Conservation (phyloP, 352 stramenopile species). For the Pythium rishiriense region DNA sequence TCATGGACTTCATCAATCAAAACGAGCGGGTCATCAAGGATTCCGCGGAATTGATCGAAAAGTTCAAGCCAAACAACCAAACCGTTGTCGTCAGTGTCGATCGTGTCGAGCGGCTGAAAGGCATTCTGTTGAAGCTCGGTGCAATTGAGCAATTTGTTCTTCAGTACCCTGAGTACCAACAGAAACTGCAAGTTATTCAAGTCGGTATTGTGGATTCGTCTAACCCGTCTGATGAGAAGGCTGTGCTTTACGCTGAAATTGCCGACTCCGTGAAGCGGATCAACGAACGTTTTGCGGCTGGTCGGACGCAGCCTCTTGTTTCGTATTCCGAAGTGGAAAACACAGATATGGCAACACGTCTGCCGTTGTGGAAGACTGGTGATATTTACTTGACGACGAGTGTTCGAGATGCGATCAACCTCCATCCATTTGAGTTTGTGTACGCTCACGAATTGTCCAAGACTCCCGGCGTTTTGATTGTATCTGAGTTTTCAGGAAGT, state of each 20-base stretch:
- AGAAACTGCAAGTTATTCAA: conserved; percentile 87
- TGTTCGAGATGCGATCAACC: conserved; percentile 79
- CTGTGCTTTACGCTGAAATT: conserved; percentile 63
- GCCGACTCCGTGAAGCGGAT: conserved; percentile 63
- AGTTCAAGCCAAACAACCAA: conserved; percentile 55
- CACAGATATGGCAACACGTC: conserved; percentile 70
- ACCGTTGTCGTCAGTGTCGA: conserved; percentile 94
- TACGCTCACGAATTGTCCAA: conserved; percentile 78
- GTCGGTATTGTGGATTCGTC: conserved; percentile 77
- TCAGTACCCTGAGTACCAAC: conserved; percentile 70
- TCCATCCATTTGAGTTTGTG: conserved; percentile 88
- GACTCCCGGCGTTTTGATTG: conserved; percentile 90
- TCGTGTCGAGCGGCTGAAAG: conserved; percentile 96
- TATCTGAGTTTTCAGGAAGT: conserved; percentile 98
- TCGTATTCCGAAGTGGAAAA: conserved; percentile 79
- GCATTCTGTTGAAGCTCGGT: conserved; percentile 96
- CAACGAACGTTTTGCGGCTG: conserved; percentile 54
- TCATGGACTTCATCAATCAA: conserved; percentile 68
- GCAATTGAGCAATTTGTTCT: conserved; percentile 95
- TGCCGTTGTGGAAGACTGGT: conserved; percentile 72
- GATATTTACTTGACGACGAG: conserved; percentile 77
- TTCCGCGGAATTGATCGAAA: conserved; percentile 36
- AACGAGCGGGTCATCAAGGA: conserved; percentile 59
- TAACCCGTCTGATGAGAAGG: conserved; percentile 71
- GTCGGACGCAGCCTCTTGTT: conserved; percentile 53